These are phyloP conservation scores for Nakaseomyces kungkrabaensis DNA, from an alignment of 1,139 yeast genomes.

Conservation along the genomic window DNA sequence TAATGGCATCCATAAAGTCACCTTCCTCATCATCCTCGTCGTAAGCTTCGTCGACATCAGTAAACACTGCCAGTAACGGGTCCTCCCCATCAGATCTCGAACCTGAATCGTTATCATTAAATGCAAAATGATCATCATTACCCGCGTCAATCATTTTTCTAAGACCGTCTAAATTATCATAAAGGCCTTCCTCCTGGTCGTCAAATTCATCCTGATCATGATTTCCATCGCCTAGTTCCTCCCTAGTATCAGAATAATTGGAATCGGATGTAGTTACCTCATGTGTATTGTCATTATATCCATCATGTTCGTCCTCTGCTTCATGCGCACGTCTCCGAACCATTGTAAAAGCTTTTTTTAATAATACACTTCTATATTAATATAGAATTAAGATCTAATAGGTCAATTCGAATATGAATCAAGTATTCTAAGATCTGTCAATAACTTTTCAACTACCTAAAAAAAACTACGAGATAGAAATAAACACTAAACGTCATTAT, in stretches of 20 bases:
- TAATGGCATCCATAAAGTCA: constrained; percentile 49
- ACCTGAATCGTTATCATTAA: constrained; percentile 12
- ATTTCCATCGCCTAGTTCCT: not conserved
- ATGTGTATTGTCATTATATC: not conserved
- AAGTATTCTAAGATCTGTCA: not conserved
- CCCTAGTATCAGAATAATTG: not conserved
- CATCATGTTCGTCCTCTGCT: not conserved
- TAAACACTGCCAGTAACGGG: constrained; percentile 31
- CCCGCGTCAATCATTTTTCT: constrained; percentile 14
- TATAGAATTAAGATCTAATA: too few relatives aligned
- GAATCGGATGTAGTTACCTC: not conserved
- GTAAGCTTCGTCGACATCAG: constrained; percentile 29
- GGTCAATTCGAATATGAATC: too few relatives aligned
- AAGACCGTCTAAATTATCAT: constrained; percentile 24
- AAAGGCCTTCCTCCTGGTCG: constrained; percentile 24
- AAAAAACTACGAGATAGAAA: not conserved
- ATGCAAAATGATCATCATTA: constrained; percentile 9
- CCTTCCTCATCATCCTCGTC: constrained; percentile 35
- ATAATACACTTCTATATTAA: too few relatives aligned
- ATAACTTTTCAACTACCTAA: too few relatives aligned
- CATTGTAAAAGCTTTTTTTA: not conserved
- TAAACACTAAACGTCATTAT: not conserved
- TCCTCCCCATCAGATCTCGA: constrained; percentile 20
- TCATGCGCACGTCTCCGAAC: not conserved
- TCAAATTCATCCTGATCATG: constrained; percentile 8